Base-by-base conservation (phyloP, 352 stramenopile genomes). In the Salisapilia sapeloensis region DNA sequence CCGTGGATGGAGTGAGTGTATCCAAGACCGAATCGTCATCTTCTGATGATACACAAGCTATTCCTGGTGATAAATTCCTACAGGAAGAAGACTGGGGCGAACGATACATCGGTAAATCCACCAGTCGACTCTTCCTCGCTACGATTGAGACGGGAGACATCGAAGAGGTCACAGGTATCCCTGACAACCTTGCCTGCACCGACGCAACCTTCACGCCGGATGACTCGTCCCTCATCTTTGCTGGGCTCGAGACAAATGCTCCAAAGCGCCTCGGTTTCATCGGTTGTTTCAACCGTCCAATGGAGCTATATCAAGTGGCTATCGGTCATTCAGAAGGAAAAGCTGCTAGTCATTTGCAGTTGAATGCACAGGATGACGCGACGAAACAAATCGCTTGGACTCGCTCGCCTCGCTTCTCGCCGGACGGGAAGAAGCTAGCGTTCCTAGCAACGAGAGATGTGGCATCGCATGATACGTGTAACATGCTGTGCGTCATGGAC, bases 211-310 rank as follows among this genome's bases (percentile, higher is more conserved):
- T 89, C 24, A 65, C 59, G 10, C 67, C 69, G 0, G 38, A 39
- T 11, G 57, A 80, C 35, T 43, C 65, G 14, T 53, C 54, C 0
- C 43, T 89, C 12, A 50, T 89, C 27, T 82, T 84, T 51, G 55
- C 63, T 11, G 69, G 48, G 8, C 80, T 63, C 2, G 52, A 62
- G 33, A 78, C 56, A 14, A 45, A 70, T 24, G 51, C 42, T 17
- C 59, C 63, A 12, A 76, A 71, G 29, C 50, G 63, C 14, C 40
- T 89, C 6, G 77, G 77, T 5, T 63, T 92, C 30, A 76, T 91
- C 37, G 87, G 89, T 53, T 92, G 75, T 50, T 87, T 77, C 52
- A 87, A 90, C 41, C 61, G 77, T 8, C 65, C 65, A 0, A 77
- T 69, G 33, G 44, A 50, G 13, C 38, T 92, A 2, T 87, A 85